Percentiles rank a stretch among this genome's conserved stretches.
These are phyloP conservation scores for Tetradesmus obliquus DNA, from an alignment of 139 green algal genomes.

Conservation along the genomic window DNA sequence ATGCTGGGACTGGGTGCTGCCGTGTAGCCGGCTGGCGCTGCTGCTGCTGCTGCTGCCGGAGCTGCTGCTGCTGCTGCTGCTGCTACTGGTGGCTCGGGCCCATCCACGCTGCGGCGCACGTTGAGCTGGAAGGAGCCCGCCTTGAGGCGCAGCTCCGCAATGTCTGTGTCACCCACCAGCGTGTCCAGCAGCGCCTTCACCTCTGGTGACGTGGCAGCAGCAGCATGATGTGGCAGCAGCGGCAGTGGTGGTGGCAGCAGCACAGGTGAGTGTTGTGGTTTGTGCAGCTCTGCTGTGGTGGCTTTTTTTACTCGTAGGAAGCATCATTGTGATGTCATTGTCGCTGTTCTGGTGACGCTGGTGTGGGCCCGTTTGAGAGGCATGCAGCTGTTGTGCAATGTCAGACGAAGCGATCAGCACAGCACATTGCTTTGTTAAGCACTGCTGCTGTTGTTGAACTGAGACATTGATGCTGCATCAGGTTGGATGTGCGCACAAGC, in stretches of 20 bases:
- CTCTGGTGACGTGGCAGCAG: background rate
- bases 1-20: background rate
- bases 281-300: too few species aligned
- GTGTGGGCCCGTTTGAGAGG: too few species aligned
- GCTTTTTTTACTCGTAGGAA: too few species aligned
- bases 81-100: background rate
- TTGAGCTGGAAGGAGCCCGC: conserved; percentile 14
- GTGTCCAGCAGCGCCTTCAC: background rate
- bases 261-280: too few species aligned
- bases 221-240: background rate
- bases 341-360: too few species aligned
- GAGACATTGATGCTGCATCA: too few species aligned
- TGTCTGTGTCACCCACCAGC: background rate
- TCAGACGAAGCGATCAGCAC: too few species aligned
- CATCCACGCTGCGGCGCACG: conserved; percentile 9
- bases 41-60: background rate
- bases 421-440: too few species aligned
- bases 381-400: too few species aligned
- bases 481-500: too few species aligned
- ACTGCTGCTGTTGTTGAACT: too few species aligned
- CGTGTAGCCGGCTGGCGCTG: background rate
- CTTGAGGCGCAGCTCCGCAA: conserved; percentile 18
- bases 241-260: background rate
- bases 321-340: too few species aligned
- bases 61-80: background rate